Percentiles rank a stretch among this genome's conserved stretches.
phyloP scores from a whole-genome alignment of 2,329 filamentous ascomycete genomes.

The Proliferodiscus dingleyae region DNA sequence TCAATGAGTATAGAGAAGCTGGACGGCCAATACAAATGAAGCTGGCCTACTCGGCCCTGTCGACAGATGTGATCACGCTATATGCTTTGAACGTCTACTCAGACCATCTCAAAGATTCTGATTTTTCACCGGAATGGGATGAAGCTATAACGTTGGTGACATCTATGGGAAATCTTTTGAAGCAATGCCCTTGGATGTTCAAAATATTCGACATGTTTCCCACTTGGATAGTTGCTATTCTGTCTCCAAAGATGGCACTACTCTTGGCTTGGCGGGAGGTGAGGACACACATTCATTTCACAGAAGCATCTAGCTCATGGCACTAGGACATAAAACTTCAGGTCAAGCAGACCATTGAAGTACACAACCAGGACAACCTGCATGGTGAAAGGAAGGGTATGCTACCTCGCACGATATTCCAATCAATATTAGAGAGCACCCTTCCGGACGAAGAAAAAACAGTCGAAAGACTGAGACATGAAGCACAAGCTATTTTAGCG shows the following conservation, averaged over 20 bases:
- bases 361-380: too few species aligned
- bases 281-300: not conserved
- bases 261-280: conserved; percentile 16
- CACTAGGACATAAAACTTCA: too few species aligned
- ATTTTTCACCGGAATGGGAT: conserved; percentile 20
- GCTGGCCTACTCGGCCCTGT: conserved; percentile 15
- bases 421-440: conserved; percentile 16
- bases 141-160: conserved; percentile 15
- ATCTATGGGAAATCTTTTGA: conserved; percentile 12
- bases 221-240: conserved; percentile 6
- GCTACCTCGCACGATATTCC: conserved; percentile 16
- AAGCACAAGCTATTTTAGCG: conserved; percentile 18
- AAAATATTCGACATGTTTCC: conserved; percentile 8
- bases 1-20: conserved; percentile 14
- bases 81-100: conserved; percentile 26
- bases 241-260: conserved; percentile 12
- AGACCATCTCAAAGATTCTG: conserved; percentile 19
- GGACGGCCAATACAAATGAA: conserved; percentile 14
- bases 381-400: not conserved
- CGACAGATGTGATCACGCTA: conserved; percentile 29
- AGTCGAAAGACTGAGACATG: conserved; percentile 14
- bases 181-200: conserved; percentile 21
- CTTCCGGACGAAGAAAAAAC: conserved; percentile 15
- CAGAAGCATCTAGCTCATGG: too few species aligned
- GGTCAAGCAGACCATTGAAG: too few species aligned